Evolutionary conservation across 306 rosid species (phyloP).

Genomic region (Glycine soja): DNA sequence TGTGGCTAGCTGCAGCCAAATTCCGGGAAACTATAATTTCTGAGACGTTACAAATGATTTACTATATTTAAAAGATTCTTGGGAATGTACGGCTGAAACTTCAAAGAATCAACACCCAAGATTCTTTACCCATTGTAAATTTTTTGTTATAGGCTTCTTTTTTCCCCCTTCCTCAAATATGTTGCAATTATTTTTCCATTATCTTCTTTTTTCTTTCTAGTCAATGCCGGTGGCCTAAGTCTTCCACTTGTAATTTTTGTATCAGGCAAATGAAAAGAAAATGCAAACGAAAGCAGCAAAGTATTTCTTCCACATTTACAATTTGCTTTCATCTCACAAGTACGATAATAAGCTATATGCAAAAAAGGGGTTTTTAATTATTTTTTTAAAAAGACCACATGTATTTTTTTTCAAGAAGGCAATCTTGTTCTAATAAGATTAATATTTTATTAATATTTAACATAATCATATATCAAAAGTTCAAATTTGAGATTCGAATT

Average conservation of each 20-base stretch:
- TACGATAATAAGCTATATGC: background rate
- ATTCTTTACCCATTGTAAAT: slow-evolving; percentile 61
- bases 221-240: slow-evolving; percentile 52
- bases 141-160: slow-evolving; percentile 42
- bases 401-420: too few relatives aligned
- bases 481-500: too few relatives aligned
- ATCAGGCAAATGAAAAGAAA: slow-evolving; percentile 56
- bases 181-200: slow-evolving; percentile 42
- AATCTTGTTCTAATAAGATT: too few relatives aligned
- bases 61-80: slow-evolving; percentile 29
- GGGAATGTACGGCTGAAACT: slow-evolving; percentile 12
- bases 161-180: slow-evolving; percentile 24
- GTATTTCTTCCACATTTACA: slow-evolving; percentile 27
- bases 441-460: too few relatives aligned
- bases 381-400: too few relatives aligned
- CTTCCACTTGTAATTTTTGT: slow-evolving; percentile 69
- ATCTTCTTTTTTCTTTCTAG: slow-evolving; percentile 35
- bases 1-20: slow-evolving; percentile 56
- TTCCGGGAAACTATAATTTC: background rate
- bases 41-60: slow-evolving; percentile 22
- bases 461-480: too few relatives aligned
- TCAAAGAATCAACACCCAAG: background rate
- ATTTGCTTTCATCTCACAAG: slow-evolving; percentile 15
- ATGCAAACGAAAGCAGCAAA: slow-evolving; percentile 55
- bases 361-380: background rate